Percentiles rank a stretch among this genome's conserved stretches.
Conservation (phyloP, 1,284 basidiomycete genomes). For the Albatrellus sp. region DNA sequence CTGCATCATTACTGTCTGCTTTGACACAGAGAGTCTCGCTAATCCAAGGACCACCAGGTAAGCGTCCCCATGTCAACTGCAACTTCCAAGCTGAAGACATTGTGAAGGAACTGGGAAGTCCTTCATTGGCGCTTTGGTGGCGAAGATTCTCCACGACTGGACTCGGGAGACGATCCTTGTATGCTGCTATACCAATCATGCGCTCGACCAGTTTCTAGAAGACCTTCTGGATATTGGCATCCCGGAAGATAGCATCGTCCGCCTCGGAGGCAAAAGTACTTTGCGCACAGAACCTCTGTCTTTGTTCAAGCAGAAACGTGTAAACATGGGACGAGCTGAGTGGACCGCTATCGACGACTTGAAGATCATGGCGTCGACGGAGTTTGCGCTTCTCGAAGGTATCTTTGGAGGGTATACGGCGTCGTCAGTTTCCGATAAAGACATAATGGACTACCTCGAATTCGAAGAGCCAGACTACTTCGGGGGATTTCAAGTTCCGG, state of each 20-base stretch:
- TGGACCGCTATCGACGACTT: not conserved
- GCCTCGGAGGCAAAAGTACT: conserved; percentile 44
- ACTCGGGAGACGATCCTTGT: conserved; percentile 39
- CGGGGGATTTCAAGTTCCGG: conserved; percentile 36
- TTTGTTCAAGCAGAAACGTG: conserved; percentile 21
- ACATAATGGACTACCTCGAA: conserved; percentile 8
- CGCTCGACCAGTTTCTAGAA: conserved; percentile 50
- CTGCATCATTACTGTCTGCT: conserved; percentile 33
- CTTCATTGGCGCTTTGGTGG: conserved; percentile 50
- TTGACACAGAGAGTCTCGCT: conserved; percentile 41
- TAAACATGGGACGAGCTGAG: not conserved
- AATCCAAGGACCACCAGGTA: conserved; percentile 58
- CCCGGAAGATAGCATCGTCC: conserved; percentile 28
- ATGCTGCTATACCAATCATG: conserved; percentile 58
- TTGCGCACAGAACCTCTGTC: conserved; percentile 28
- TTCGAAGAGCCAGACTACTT: conserved; percentile 25
- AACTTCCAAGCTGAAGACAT: not conserved
- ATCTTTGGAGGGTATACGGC: not conserved
- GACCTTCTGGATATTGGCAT: conserved; percentile 47
- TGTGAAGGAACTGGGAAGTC: conserved; percentile 52
- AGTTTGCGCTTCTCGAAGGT: not conserved
- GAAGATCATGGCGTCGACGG: not conserved
- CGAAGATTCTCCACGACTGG: conserved; percentile 38
- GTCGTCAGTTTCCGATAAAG: too few species aligned
- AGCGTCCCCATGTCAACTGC: too few species aligned